Conservation (phyloP, 2,329 filamentous ascomycete species). For the Colletotrichum navitas region DNA sequence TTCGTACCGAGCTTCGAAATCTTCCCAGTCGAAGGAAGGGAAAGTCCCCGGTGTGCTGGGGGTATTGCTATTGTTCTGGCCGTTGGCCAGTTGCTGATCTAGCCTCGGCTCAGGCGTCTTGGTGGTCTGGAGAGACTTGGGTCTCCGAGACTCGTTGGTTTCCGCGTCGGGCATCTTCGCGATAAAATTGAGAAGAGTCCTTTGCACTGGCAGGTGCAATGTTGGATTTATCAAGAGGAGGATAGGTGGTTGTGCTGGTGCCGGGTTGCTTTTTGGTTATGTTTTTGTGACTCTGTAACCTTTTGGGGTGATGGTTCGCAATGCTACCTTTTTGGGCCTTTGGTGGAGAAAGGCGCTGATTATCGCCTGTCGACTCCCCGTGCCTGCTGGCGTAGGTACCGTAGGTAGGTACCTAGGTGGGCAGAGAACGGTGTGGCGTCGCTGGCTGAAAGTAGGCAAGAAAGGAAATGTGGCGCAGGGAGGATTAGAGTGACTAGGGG, state of each 20-base stretch:
- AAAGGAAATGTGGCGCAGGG: constrained; percentile 31
- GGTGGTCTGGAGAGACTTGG: constrained; percentile 43
- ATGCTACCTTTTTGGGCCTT: neutral
- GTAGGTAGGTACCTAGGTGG: neutral
- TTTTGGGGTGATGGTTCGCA: neutral
- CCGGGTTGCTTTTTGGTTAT: neutral
- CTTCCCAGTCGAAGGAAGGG: constrained; percentile 78
- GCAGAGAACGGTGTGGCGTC: constrained; percentile 21
- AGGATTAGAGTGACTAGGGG: constrained; percentile 1
- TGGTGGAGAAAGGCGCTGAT: neutral
- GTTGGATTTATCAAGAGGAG: neutral
- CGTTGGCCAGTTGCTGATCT: constrained; percentile 49
- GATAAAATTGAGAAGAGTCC: neutral
- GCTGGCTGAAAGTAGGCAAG: constrained; percentile 7
- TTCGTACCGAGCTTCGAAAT: constrained; percentile 79
- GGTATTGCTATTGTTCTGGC: constrained; percentile 49
- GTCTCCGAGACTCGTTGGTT: constrained; percentile 15
- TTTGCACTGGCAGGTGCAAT: too few species aligned
- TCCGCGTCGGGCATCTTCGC: constrained; percentile 27
- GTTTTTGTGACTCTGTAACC: neutral
- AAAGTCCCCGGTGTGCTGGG: constrained; percentile 67
- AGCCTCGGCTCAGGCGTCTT: constrained; percentile 56
- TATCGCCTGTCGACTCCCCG: neutral
- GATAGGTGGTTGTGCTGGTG: neutral
- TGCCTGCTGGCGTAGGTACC: neutral